Percentiles rank a stretch among this genome's conserved stretches.
Evolutionary conservation across 176 grass and related monocot species (phyloP).

Genomic region (Oryza rufipogon): DNA sequence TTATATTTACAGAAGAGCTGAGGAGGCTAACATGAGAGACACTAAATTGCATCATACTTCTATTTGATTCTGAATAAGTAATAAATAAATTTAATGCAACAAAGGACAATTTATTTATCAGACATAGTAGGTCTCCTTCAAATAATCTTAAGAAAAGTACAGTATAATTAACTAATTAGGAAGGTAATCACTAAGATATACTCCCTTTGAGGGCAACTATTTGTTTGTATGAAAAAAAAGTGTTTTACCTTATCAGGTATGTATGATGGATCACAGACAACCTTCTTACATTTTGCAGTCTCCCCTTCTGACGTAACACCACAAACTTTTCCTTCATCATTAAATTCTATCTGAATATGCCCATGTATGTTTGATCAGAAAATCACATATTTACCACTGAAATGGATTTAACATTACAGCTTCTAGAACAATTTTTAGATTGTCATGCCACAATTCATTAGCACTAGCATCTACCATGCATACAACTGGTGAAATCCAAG

Average conservation of each 20-base stretch:
- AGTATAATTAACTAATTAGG: background rate
- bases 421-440: background rate
- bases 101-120: background rate
- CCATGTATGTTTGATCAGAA: conserved; percentile 6
- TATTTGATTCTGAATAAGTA: background rate
- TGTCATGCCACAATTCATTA: background rate
- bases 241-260: conserved; percentile 65
- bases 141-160: background rate
- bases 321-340: conserved; percentile 66
- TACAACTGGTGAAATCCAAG: background rate
- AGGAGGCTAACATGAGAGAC: background rate
- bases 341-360: conserved; percentile 72
- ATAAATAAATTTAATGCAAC: background rate
- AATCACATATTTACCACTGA: conserved; percentile 10
- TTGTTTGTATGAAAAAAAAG: conserved; percentile 24
- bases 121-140: background rate
- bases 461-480: background rate
- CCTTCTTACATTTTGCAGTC: conserved; percentile 83
- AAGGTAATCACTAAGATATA: background rate
- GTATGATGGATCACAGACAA: conserved; percentile 88
- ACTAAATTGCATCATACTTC: background rate
- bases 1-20: background rate
- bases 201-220: background rate
- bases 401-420: background rate
- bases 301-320: conserved; percentile 87